A percentile compares a stretch with the other conserved stretches of the same genome.
These are phyloP conservation scores for Pythium apleroticum DNA, from an alignment of 352 stramenopile genomes.

Conservation along the genomic window DNA sequence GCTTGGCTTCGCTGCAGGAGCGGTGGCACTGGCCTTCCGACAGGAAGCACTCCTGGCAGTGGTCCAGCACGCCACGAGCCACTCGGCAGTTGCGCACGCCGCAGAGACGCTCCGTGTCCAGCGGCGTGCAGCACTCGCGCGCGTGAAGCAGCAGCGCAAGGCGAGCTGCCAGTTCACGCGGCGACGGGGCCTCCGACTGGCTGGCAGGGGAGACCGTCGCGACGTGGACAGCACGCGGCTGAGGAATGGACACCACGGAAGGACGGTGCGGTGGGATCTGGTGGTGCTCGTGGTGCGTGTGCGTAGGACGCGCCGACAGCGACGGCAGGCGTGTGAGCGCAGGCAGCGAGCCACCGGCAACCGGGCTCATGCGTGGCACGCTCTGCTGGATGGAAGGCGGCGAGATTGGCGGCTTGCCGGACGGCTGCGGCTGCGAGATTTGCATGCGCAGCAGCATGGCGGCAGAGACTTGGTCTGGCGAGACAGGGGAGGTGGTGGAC, in stretches of 20 bases:
- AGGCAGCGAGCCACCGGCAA: conserved; percentile 3
- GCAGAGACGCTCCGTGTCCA: conserved; percentile 30
- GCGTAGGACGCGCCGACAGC: conserved; percentile 11
- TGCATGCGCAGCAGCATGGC: conserved; percentile 9
- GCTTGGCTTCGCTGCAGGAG: conserved; percentile 48
- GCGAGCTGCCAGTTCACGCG: conserved; percentile 37
- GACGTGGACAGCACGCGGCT: background rate
- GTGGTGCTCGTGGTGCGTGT: conserved; percentile 5
- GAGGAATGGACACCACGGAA: background rate
- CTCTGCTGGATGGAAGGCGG: conserved; percentile 5
- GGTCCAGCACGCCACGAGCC: conserved; percentile 49
- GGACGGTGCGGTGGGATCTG: conserved; percentile 16
- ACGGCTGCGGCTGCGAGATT: background rate
- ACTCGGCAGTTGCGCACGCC: conserved; percentile 41
- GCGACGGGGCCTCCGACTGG: conserved; percentile 7
- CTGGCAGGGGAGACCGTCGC: background rate
- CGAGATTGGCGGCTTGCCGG: conserved; percentile 24
- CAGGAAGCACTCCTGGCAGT: conserved; percentile 54
- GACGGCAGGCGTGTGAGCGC: conserved; percentile 25
- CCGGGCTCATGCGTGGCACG: conserved; percentile 17
- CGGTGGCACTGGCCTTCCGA: conserved; percentile 39
- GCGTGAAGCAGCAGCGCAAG: conserved; percentile 48
- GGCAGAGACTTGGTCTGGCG: conserved; percentile 16
- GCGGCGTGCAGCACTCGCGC: conserved; percentile 43
- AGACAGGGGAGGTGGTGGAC: conserved; percentile 4